Evolutionary conservation across 805 yeast genomes (phyloP).

Genomic region (Candida verbasci): DNA sequence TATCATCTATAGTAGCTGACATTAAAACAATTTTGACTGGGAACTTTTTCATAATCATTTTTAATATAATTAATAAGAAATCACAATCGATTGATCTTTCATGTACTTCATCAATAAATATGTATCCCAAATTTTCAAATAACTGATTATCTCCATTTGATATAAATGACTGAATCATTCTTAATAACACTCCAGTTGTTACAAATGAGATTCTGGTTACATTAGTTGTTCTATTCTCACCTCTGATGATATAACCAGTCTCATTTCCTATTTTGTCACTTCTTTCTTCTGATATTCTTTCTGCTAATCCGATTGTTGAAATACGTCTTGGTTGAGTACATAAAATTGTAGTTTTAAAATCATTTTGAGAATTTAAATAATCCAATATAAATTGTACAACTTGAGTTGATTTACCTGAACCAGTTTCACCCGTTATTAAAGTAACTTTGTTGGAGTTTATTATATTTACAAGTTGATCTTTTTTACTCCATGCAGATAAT

Average conservation of each 20-base stretch:
- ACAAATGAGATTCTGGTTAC: conserved; percentile 77
- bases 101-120: conserved; percentile 94
- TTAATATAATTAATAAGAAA: conserved; percentile 72
- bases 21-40: conserved; percentile 70
- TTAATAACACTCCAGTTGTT: conserved; percentile 86
- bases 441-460: conserved; percentile 61
- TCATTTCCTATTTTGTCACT: conserved; percentile 61
- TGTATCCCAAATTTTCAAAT: conserved; percentile 57
- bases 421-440: conserved; percentile 92
- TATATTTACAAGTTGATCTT: conserved; percentile 48
- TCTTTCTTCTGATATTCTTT: conserved; percentile 85
- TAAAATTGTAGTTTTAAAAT: conserved; percentile 56
- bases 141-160: conserved; percentile 22
- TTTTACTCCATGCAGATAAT: conserved; percentile 84
- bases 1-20: conserved; percentile 89
- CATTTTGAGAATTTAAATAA: conserved; percentile 45
- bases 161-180: conserved; percentile 68
- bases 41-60: conserved; percentile 48
- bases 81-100: conserved; percentile 92
- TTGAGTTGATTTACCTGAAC: conserved; percentile 96
- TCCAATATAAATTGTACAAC: conserved; percentile 87
- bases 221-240: conserved; percentile 65
- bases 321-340: conserved; percentile 97
- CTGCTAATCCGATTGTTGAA: conserved; percentile 91
- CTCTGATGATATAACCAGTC: conserved; percentile 86